A percentile compares a stretch with the other conserved stretches of the same genome.
Evolutionary conservation across 2,329 filamentous ascomycete genomes (phyloP).

Genomic region (Bipolaris sorokiniana): DNA sequence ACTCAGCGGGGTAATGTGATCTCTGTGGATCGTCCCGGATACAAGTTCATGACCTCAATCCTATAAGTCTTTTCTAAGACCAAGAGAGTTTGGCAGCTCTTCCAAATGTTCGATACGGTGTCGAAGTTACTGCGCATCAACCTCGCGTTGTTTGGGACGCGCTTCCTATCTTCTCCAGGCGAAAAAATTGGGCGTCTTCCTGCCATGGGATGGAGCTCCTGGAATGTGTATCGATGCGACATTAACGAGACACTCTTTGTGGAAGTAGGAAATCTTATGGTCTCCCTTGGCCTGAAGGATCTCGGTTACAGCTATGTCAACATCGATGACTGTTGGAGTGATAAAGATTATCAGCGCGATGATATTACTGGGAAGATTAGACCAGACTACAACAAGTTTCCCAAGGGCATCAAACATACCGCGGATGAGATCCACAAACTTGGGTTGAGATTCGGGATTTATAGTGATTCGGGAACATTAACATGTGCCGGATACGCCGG

Average conservation of each 20-base stretch:
- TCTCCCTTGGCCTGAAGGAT: conserved; percentile 29
- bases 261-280: conserved; percentile 20
- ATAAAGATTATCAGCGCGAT: conserved; percentile 51
- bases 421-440: conserved; percentile 62
- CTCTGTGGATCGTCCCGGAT: not conserved
- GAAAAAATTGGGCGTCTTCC: conserved; percentile 24
- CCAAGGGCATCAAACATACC: conserved; percentile 61
- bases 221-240: conserved; percentile 31
- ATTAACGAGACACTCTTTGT: conserved; percentile 31
- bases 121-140: not conserved
- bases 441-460: conserved; percentile 68
- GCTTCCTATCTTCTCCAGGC: conserved; percentile 15
- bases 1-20: not conserved
- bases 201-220: conserved; percentile 34
- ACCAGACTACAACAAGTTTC: conserved; percentile 62
- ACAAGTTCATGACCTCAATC: not conserved
- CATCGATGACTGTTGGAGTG: conserved; percentile 64
- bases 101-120: not conserved
- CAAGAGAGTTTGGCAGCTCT: not conserved
- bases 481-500: conserved; percentile 65
- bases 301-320: conserved; percentile 56
- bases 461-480: conserved; percentile 58
- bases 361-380: conserved; percentile 45
- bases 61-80: not conserved
- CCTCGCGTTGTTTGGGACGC: conserved; percentile 2